A percentile compares a stretch with the other conserved stretches of the same genome.
Evolutionary conservation across 2,329 filamentous ascomycete species (phyloP).

Genomic region (Phialophora chinensis): DNA sequence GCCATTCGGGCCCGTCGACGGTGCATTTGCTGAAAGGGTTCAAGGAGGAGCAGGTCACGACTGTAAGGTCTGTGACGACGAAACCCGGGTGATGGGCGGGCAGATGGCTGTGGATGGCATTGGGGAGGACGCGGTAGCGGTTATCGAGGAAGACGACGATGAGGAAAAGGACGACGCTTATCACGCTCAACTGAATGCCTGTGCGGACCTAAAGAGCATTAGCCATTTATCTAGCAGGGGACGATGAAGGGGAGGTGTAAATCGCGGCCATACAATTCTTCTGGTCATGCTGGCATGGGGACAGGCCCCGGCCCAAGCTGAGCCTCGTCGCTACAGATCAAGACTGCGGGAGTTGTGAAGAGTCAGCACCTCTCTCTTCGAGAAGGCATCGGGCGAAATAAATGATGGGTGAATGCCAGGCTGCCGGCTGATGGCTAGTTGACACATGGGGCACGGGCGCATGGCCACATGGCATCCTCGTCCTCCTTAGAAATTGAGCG

Average conservation of each 20-base stretch:
- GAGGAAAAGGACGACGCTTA: constrained; percentile 70
- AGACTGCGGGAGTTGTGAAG: not conserved
- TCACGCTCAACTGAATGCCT: constrained; percentile 73
- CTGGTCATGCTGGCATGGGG: constrained; percentile 37
- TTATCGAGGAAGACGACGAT: constrained; percentile 83
- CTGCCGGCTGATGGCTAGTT: not conserved
- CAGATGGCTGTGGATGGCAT: constrained; percentile 83
- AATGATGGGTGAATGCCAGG: not conserved
- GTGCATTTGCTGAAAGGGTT: constrained; percentile 78
- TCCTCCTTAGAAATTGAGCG: not conserved
- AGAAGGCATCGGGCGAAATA: not conserved
- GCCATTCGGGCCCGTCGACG: constrained; percentile 75
- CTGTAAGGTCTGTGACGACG: constrained; percentile 83
- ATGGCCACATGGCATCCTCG: not conserved
- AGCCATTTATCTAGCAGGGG: not conserved
- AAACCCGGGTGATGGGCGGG: constrained; percentile 83
- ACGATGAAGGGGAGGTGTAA: not conserved
- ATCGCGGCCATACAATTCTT: constrained; percentile 28
- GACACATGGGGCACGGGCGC: not conserved
- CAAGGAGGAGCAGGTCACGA: constrained; percentile 75
- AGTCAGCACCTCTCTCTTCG: not conserved
- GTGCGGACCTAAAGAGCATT: constrained; percentile 60
- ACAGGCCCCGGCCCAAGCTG: not conserved
- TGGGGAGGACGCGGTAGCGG: constrained; percentile 84
- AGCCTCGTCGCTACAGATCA: constrained; percentile 1